phyloP scores from a whole-genome alignment of 371 early-diverging fungal species.

The Coemansia sp. region DNA sequence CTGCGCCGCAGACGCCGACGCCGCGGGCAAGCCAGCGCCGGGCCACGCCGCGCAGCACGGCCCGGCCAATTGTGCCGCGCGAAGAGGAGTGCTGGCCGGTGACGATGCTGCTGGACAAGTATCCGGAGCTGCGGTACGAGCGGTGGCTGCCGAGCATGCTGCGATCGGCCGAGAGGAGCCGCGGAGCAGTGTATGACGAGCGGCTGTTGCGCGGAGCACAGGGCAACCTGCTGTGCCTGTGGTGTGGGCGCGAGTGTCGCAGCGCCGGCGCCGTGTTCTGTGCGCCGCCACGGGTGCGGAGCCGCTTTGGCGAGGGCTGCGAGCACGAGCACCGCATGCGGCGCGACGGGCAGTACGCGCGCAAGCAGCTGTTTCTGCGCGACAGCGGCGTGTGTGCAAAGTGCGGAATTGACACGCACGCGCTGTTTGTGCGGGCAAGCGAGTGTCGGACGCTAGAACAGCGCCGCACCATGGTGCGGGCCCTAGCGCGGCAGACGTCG shows the following conservation, averaged over 20 bases:
- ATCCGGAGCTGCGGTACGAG: conserved; percentile 44
- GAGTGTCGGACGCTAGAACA: conserved; percentile 24
- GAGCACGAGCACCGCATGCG: conserved; percentile 47
- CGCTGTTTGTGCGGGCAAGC: conserved; percentile 16
- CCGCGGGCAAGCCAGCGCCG: conserved; percentile 4
- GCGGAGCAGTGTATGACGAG: conserved; percentile 27
- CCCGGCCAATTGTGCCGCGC: conserved; percentile 26
- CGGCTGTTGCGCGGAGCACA: conserved; percentile 29
- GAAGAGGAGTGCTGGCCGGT: conserved; percentile 44
- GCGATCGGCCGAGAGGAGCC: conserved; percentile 15
- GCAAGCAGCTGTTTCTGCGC: conserved; percentile 35
- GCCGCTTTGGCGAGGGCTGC: conserved; percentile 36
- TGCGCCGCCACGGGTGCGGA: neutral
- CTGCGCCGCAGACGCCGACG: neutral
- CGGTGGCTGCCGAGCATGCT: conserved; percentile 40
- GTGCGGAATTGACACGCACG: conserved; percentile 36
- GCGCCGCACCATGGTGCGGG: conserved; percentile 17
- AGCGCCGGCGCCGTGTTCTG: conserved; percentile 27
- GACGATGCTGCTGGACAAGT: conserved; percentile 25
- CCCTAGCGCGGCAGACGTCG: conserved; percentile 16
- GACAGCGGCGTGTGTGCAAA: conserved; percentile 38
- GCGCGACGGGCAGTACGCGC: conserved; percentile 35
- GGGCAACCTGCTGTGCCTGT: conserved; percentile 36
- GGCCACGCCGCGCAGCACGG: conserved; percentile 21
- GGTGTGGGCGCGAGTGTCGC: conserved; percentile 43